Percentiles rank a stretch among this genome's conserved stretches.
Conservation (phyloP, 2,329 filamentous ascomycete genomes). For the Aspergillus ustus region DNA sequence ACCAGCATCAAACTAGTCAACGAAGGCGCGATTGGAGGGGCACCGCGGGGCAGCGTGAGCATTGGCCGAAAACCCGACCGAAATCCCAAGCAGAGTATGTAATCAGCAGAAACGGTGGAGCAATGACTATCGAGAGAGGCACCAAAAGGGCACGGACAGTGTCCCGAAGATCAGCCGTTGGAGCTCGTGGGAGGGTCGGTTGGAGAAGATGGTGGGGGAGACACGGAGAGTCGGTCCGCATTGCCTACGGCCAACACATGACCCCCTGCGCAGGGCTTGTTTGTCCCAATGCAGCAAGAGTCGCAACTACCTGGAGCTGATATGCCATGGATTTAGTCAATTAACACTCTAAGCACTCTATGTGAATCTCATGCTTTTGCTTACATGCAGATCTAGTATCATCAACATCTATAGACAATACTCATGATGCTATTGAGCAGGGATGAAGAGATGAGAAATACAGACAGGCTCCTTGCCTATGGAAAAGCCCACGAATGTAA, state of each 20-base stretch:
- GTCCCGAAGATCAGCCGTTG: slow-evolving; percentile 36
- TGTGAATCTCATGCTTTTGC: neutral
- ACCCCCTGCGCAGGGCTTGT: neutral
- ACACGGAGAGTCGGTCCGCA: slow-evolving; percentile 28
- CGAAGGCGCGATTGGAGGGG: slow-evolving; percentile 8
- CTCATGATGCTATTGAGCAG: neutral
- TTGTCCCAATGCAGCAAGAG: neutral
- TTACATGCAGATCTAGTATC: slow-evolving; percentile 11
- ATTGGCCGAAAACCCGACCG: neutral
- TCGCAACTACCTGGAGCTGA: neutral
- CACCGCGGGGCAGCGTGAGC: neutral
- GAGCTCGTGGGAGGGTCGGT: neutral
- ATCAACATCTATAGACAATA: neutral
- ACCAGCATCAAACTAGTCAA: neutral
- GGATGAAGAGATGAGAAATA: slow-evolving; percentile 9
- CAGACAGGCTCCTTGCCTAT: slow-evolving; percentile 11
- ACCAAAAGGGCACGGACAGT: slow-evolving; percentile 29
- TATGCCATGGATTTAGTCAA: neutral
- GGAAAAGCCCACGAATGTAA: slow-evolving; percentile 7
- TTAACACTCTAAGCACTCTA: neutral
- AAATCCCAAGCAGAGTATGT: neutral
- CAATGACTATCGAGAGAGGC: neutral
- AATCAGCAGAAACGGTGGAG: slow-evolving; percentile 10
- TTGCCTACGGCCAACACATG: neutral
- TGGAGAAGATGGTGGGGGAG: slow-evolving; percentile 5